A percentile compares a stretch with the other conserved stretches of the same genome.
Evolutionary conservation across 2,329 filamentous ascomycete species (phyloP).

Genomic region (Arthrobotrys conoides): DNA sequence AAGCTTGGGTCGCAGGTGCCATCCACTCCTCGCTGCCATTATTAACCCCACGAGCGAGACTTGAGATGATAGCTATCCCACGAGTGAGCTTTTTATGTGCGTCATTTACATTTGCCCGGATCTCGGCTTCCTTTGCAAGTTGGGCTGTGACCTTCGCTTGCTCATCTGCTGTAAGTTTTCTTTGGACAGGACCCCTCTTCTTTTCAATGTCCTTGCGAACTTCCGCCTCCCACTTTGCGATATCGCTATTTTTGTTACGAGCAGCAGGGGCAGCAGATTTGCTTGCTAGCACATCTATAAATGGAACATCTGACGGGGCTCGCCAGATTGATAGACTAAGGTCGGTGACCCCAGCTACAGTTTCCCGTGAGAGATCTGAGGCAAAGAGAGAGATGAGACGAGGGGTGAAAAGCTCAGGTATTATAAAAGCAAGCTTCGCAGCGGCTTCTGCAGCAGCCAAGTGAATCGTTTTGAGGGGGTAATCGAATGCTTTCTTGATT

Average conservation of each 20-base stretch:
- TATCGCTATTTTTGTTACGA: constrained; percentile 85
- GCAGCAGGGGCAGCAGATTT: constrained; percentile 69
- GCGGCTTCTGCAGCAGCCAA: constrained; percentile 85
- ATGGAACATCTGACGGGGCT: constrained; percentile 87
- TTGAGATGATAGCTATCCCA: constrained; percentile 87
- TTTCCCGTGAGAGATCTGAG: constrained; percentile 78
- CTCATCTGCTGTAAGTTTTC: constrained; percentile 92
- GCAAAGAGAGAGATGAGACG: constrained; percentile 81
- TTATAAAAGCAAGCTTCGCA: constrained; percentile 92
- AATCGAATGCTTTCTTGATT: constrained; percentile 68
- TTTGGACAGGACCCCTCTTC: constrained; percentile 87
- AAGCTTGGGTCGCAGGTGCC: constrained; percentile 80
- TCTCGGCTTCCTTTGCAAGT: constrained; percentile 85
- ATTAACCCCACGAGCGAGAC: constrained; percentile 87
- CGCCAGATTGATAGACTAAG: constrained; percentile 93
- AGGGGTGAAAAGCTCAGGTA: constrained; percentile 84
- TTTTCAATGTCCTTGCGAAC: constrained; percentile 86
- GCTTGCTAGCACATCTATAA: constrained; percentile 82
- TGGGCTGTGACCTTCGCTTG: constrained; percentile 91
- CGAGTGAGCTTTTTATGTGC: constrained; percentile 81
- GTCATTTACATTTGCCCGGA: constrained; percentile 79
- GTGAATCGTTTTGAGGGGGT: constrained; percentile 54
- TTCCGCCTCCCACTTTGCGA: constrained; percentile 96
- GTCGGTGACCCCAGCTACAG: constrained; percentile 81
- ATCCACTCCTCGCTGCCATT: constrained; percentile 92